Evolutionary conservation across 306 rosid genomes (phyloP).

Genomic region (Inga leiocalycina): DNA sequence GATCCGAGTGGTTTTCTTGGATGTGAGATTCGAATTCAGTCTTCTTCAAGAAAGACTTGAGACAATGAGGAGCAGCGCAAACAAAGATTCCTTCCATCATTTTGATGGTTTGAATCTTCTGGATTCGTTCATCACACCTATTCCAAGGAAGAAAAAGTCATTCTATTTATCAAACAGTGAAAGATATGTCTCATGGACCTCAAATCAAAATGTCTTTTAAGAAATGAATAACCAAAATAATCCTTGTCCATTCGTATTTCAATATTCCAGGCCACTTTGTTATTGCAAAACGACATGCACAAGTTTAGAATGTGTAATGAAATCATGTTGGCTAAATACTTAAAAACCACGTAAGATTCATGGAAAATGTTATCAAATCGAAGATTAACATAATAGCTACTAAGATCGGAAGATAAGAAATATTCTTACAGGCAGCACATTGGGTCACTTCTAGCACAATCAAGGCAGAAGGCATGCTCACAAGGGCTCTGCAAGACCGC

Average conservation of each 20-base stretch:
- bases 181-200: neutral
- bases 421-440: constrained; percentile 89
- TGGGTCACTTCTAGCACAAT: constrained; percentile 96
- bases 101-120: constrained; percentile 95
- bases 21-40: constrained; percentile 89
- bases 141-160: constrained; percentile 39
- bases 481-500: constrained; percentile 90
- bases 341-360: constrained; percentile 20
- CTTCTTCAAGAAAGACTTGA: constrained; percentile 82
- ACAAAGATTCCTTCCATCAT: constrained; percentile 97
- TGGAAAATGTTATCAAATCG: neutral
- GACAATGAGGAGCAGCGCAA: constrained; percentile 99
- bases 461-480: constrained; percentile 95
- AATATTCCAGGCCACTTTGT: constrained; percentile 4
- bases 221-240: constrained; percentile 6
- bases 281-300: constrained; percentile 5
- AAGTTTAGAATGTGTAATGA: constrained; percentile 12
- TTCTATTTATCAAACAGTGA: constrained; percentile 17
- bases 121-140: constrained; percentile 97
- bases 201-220: constrained; percentile 20
- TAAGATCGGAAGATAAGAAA: constrained; percentile 37
- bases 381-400: neutral
- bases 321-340: neutral
- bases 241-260: constrained; percentile 19
- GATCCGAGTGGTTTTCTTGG: constrained; percentile 72